Evolutionary conservation across 2,329 filamentous ascomycete genomes (phyloP).

Genomic region (Arthrobotrys conoides): DNA sequence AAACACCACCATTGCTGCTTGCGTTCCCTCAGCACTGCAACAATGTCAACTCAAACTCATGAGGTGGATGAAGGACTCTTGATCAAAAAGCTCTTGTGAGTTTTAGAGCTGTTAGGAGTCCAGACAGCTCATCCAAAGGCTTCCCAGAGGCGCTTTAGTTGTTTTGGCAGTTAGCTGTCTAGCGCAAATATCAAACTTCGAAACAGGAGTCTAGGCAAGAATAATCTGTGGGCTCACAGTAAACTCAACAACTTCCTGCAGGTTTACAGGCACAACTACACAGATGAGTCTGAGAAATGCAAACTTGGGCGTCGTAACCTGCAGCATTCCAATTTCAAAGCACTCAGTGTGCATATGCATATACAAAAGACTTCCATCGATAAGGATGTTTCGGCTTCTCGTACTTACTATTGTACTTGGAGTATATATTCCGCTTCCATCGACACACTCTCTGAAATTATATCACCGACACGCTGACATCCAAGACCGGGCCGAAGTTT

Average conservation of each 20-base stretch:
- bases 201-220: conserved; percentile 59
- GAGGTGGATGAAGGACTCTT: not conserved
- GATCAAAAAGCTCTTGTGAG: conserved; percentile 12
- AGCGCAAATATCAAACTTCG: conserved; percentile 57
- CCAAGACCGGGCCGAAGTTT: not conserved
- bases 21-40: conserved; percentile 37
- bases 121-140: conserved; percentile 6
- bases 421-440: conserved; percentile 40
- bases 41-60: conserved; percentile 34
- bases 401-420: conserved; percentile 27
- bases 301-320: conserved; percentile 58
- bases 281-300: conserved; percentile 43
- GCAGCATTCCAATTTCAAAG: conserved; percentile 51
- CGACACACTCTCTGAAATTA: not conserved
- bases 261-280: not conserved
- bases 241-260: conserved; percentile 20
- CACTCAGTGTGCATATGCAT: conserved; percentile 19
- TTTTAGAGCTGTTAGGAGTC: conserved; percentile 25
- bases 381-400: conserved; percentile 35
- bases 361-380: conserved; percentile 24
- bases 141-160: not conserved
- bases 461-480: not conserved
- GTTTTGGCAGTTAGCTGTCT: conserved; percentile 24
- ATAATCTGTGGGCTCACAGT: conserved; percentile 15
- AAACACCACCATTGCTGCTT: conserved; percentile 35